Evolutionary conservation across 768 basidiomycete genomes (phyloP).

Genomic region (Tulasnella sp.): DNA sequence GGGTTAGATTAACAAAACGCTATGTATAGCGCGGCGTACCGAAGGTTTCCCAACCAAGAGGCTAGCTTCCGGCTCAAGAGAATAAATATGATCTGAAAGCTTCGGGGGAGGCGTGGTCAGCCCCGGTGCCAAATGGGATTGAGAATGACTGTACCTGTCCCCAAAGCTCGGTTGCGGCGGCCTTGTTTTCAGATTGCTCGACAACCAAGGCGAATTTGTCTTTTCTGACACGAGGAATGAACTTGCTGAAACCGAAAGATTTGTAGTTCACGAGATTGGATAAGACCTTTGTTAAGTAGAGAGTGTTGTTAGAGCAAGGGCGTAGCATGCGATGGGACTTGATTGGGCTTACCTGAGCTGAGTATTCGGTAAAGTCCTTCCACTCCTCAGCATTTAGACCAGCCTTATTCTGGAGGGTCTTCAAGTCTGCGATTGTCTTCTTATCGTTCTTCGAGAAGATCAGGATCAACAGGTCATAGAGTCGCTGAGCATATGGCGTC

Average conservation of each 20-base stretch:
- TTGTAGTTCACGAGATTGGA: conserved; percentile 51
- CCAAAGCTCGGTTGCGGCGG: conserved; percentile 51
- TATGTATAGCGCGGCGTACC: background rate
- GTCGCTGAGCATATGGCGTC: conserved; percentile 49
- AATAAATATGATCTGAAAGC: conserved; percentile 69
- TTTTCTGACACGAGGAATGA: conserved; percentile 57
- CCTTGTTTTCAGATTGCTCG: conserved; percentile 45
- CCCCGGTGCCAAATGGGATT: conserved; percentile 18
- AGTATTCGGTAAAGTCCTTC: conserved; percentile 60
- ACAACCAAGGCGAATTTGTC: conserved; percentile 57
- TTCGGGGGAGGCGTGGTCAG: conserved; percentile 24
- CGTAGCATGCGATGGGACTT: conserved; percentile 36
- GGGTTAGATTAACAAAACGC: conserved; percentile 19
- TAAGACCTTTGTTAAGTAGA: conserved; percentile 20
- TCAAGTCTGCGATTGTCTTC: conserved; percentile 34
- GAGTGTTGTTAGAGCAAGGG: background rate
- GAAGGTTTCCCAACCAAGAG: conserved; percentile 70
- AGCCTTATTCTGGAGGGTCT: conserved; percentile 41
- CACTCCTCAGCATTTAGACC: conserved; percentile 52
- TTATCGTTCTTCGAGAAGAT: conserved; percentile 15
- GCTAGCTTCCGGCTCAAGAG: conserved; percentile 48
- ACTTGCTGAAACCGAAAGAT: conserved; percentile 77
- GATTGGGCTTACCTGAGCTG: conserved; percentile 55
- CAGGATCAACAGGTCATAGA: conserved; percentile 23
- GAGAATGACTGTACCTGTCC: conserved; percentile 35